Base-by-base conservation (phyloP, 345 rosid genomes). In the Ricinus communis region DNA sequence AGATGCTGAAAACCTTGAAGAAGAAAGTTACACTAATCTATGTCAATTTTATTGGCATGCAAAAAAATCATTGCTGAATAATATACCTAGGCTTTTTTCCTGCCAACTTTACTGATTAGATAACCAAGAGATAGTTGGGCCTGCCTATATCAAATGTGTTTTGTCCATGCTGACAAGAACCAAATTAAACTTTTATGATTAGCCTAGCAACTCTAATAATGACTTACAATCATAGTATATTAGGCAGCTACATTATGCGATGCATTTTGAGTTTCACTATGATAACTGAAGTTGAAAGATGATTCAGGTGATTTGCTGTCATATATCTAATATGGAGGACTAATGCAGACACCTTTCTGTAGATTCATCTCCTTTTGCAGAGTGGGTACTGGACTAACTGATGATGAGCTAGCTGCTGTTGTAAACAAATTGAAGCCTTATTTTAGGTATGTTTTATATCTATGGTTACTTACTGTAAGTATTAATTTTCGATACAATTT, bases 331-430 rank as follows among this genome's bases (percentile, higher is more conserved):
- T 12, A 62, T 33, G 24, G 30, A n/a, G 45, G 24, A 38, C 66
- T 72, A 14, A 51, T 50, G 18, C 16, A 27, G 38, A 68, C 31
- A 24, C 66, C 67, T 28, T 82, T 61, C 71, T 84, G 88, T 88
- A 94, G 98, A 74, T 94, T 90, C 82, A 59, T 90, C 71, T 91
- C 98, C 62, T 90, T 94, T 74, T 91, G 98, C 85, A 87, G 97
- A 86, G 97, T 94, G 71, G 98, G 98, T 76, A 87, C 93, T 47
- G 98, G 98, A 51, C 89, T 94, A 36, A 78, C 97, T 55, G 89
- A 90, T 73, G 96, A 94, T 43, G 98, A 94, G 77, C 91, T 88
- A 22, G 80, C 88, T 76, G 82, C 92, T 76, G 81, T 94, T 81
- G 84, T 89, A 12, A 82, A 85, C 70, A 94, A 94, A 82, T 74